Evolutionary conservation across 129 eudicot genomes (phyloP).

Genomic region (Flaveria brownii): DNA sequence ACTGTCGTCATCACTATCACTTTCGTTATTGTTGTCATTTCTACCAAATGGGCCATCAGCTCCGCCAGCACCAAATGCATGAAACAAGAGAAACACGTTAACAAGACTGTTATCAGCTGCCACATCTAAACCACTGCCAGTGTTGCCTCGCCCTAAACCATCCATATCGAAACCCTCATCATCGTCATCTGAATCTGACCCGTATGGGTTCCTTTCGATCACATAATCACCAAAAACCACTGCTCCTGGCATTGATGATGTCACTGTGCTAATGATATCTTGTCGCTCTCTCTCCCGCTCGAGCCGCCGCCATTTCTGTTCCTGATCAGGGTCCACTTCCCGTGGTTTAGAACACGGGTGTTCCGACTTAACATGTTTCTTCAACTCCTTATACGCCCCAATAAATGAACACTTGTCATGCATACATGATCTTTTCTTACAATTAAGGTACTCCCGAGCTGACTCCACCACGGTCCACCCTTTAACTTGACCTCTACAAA

Average conservation of each 20-base stretch:
- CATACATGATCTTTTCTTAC: constrained; percentile 76
- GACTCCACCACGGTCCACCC: constrained; percentile 92
- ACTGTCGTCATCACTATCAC: constrained; percentile 33
- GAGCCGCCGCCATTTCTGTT: constrained; percentile 79
- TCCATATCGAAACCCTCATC: constrained; percentile 55
- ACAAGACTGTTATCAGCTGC: constrained; percentile 55
- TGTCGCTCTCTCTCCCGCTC: constrained; percentile 76
- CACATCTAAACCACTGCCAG: constrained; percentile 42
- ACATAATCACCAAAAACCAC: constrained; percentile 87
- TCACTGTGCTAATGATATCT: constrained; percentile 82
- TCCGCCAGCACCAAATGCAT: constrained; percentile 61
- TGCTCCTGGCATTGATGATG: constrained; percentile 83
- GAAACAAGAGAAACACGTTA: constrained; percentile 56
- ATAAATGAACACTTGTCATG: constrained; percentile 70
- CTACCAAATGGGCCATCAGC: constrained; percentile 38
- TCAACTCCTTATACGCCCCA: constrained; percentile 74
- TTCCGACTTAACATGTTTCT: constrained; percentile 69
- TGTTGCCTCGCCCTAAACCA: constrained; percentile 31
- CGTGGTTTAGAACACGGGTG: constrained; percentile 81
- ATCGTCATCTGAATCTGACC: constrained; percentile 65
- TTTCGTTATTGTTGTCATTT: constrained; percentile 35
- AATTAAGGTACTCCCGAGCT: constrained; percentile 66
- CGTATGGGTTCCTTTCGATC: constrained; percentile 57
- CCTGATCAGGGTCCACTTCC: constrained; percentile 84
- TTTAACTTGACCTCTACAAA: constrained; percentile 93